These are phyloP conservation scores for Solanum sejunctum DNA, from an alignment of 257 asterid genomes.

Conservation along the genomic window DNA sequence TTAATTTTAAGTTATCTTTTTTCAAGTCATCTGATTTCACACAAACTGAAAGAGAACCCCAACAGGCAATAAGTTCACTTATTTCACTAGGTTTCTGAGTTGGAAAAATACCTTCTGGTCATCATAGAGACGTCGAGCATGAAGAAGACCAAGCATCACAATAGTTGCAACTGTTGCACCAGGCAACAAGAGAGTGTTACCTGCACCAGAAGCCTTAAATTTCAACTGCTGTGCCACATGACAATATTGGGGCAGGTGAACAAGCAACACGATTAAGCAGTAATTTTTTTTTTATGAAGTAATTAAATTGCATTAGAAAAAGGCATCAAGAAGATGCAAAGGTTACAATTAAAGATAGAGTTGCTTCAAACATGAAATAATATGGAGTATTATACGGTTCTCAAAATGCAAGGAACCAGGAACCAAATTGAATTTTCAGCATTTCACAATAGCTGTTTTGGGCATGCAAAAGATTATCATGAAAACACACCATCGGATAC, in stretches of 20 bases:
- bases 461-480: background rate
- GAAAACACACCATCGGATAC: background rate
- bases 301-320: too few species aligned
- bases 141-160: slow-evolving; percentile 96
- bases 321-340: too few species aligned
- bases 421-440: background rate
- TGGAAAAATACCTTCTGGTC: slow-evolving; percentile 56
- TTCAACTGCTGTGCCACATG: background rate
- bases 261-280: background rate
- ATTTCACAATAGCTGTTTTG: background rate
- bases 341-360: too few species aligned
- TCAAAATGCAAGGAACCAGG: background rate
- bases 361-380: too few species aligned
- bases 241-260: background rate
- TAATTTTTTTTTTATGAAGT: too few species aligned
- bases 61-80: background rate
- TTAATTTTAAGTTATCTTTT: background rate
- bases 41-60: background rate
- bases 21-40: background rate
- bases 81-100: background rate
- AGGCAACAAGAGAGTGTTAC: slow-evolving; percentile 57
- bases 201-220: slow-evolving; percentile 22
- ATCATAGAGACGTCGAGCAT: slow-evolving; percentile 75
- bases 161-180: slow-evolving; percentile 92
- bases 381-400: background rate